Evolutionary conservation across 148 eudicot species (phyloP).

Genomic region (Polygonum aviculare): DNA sequence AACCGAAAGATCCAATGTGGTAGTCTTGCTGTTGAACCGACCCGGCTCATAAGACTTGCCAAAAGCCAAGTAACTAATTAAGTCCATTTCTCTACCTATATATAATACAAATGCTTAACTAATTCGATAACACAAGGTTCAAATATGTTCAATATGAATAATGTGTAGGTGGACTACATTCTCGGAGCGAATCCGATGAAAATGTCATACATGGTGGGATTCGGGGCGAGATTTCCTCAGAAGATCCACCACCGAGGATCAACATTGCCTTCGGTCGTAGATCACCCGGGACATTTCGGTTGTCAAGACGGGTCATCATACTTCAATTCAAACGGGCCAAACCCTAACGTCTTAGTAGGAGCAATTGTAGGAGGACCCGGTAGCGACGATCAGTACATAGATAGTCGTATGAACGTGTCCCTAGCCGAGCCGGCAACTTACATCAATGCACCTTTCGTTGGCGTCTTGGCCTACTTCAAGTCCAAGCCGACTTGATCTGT

Average conservation of each 20-base stretch:
- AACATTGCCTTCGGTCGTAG: background rate
- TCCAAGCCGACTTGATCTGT: constrained; percentile 3
- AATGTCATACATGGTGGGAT: constrained; percentile 13
- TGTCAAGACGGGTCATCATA: background rate
- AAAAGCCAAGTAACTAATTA: constrained; percentile 30
- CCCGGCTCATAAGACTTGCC: constrained; percentile 29
- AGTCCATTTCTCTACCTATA: background rate
- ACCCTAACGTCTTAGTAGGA: constrained; percentile 3
- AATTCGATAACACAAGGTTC: background rate
- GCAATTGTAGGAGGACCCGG: constrained; percentile 37
- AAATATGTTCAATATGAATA: background rate
- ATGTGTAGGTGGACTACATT: background rate
- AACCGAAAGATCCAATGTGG: constrained; percentile 32
- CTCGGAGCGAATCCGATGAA: background rate
- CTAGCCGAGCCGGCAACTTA: constrained; percentile 57
- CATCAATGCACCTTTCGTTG: constrained; percentile 61
- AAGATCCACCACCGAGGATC: constrained; percentile 12
- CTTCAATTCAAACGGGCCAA: background rate
- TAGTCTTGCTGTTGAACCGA: constrained; percentile 15
- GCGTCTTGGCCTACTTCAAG: constrained; percentile 44
- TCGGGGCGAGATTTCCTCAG: background rate
- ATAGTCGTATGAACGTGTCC: constrained; percentile 26
- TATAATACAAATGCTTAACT: background rate
- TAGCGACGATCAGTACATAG: constrained; percentile 27
- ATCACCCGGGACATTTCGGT: background rate